phyloP scores from a whole-genome alignment of 257 asterid species.

The Rubia yunnanensis region DNA sequence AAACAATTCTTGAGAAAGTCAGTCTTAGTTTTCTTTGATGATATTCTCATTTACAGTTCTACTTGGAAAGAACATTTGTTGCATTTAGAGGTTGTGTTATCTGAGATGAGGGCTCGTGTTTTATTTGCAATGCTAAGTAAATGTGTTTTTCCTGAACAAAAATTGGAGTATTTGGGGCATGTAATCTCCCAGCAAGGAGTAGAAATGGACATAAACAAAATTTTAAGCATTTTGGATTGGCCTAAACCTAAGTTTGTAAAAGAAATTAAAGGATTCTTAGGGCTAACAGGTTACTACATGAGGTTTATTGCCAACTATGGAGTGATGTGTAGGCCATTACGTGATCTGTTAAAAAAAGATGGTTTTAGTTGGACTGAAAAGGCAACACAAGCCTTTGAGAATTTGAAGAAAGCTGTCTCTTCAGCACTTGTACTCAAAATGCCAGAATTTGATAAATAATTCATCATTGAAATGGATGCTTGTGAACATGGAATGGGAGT shows the following conservation, averaged over 20 bases:
- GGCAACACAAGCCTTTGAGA: background rate
- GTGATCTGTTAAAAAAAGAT: background rate
- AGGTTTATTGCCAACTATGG: background rate
- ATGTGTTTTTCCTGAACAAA: too few relatives aligned
- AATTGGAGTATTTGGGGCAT: conserved; percentile 1
- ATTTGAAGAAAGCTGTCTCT: background rate
- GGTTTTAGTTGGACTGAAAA: background rate
- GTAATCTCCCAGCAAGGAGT: background rate
- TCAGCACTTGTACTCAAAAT: background rate
- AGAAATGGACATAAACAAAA: background rate
- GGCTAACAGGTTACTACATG: background rate
- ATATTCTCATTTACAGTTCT: too few relatives aligned
- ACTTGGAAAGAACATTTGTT: too few relatives aligned
- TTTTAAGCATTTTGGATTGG: background rate
- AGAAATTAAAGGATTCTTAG: background rate
- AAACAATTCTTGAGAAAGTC: too few relatives aligned
- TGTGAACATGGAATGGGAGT: too few relatives aligned
- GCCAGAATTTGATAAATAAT: background rate
- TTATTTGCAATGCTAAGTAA: too few relatives aligned
- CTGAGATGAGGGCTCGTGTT: too few relatives aligned
- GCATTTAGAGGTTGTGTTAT: too few relatives aligned
- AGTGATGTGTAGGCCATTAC: background rate
- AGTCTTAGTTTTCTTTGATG: too few relatives aligned
- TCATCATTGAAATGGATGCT: background rate
- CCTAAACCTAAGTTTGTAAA: background rate